Evolutionary conservation across 495 filamentous ascomycete species (phyloP).

Genomic region (Aspergillus asperescens): DNA sequence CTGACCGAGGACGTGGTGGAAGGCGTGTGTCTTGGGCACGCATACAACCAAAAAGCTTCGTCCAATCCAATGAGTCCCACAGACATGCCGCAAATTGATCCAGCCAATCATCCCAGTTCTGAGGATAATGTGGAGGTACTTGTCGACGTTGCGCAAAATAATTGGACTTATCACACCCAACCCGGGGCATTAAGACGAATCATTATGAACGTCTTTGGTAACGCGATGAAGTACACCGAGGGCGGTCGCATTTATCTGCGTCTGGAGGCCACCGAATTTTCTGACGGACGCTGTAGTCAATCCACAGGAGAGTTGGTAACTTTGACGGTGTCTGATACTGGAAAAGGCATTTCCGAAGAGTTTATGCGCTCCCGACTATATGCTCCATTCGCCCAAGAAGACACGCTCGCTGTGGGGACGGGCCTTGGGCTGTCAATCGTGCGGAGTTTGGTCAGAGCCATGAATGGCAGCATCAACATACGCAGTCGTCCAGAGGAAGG

Average conservation of each 20-base stretch:
- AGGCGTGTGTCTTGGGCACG: conserved; percentile 49
- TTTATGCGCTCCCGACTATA: conserved; percentile 65
- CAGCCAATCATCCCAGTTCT: not conserved
- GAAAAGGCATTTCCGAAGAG: conserved; percentile 68
- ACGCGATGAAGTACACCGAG: conserved; percentile 74
- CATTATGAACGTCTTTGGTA: conserved; percentile 79
- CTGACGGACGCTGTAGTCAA: conserved; percentile 30
- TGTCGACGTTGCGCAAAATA: conserved; percentile 56
- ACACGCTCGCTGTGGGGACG: conserved; percentile 52
- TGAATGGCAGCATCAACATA: conserved; percentile 50
- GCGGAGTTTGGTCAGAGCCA: conserved; percentile 47
- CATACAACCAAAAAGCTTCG: conserved; percentile 31
- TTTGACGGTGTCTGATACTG: conserved; percentile 59
- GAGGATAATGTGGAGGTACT: conserved; percentile 49
- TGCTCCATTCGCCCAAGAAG: conserved; percentile 72
- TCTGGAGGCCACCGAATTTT: conserved; percentile 43
- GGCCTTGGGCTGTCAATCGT: conserved; percentile 52
- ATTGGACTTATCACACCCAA: conserved; percentile 62
- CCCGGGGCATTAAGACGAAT: conserved; percentile 68
- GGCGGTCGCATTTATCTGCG: conserved; percentile 60
- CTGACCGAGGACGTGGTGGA: conserved; percentile 49
- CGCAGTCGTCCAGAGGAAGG: conserved; percentile 46
- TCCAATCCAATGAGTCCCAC: conserved; percentile 25
- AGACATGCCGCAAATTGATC: conserved; percentile 2
- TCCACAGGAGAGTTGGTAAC: conserved; percentile 37